A percentile compares a stretch with the other conserved stretches of the same genome.
Evolutionary conservation across 2,329 filamentous ascomycete species (phyloP).

Genomic region (Uncinocarpus reesii): DNA sequence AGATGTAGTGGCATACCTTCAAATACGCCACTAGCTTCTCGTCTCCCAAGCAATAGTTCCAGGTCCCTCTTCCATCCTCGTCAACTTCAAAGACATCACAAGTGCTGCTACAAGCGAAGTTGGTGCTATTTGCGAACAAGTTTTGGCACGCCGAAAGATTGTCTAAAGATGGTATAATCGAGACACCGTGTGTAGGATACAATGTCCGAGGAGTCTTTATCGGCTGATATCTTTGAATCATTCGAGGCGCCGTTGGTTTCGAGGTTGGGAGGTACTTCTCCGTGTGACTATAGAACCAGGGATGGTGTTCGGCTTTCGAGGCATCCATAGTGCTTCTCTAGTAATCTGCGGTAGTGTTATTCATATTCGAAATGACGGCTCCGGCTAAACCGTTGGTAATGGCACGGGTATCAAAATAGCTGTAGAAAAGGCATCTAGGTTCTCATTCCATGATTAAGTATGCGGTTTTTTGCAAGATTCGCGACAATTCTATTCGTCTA

Average conservation of each 20-base stretch:
- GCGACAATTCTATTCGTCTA: too few species aligned
- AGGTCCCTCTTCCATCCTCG: background rate
- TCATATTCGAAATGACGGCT: too few species aligned
- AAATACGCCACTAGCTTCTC: background rate
- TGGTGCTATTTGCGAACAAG: background rate
- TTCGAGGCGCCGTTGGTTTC: background rate
- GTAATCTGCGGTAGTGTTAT: too few species aligned
- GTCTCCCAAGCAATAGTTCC: background rate
- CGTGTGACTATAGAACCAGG: background rate
- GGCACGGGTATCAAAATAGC: too few species aligned
- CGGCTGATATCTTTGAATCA: background rate
- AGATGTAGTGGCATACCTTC: background rate
- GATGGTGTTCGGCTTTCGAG: background rate
- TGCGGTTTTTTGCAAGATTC: too few species aligned
- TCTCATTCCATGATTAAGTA: too few species aligned
- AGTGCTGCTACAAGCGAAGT: background rate
- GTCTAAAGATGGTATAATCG: background rate
- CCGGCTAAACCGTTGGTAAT: too few species aligned
- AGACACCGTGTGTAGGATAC: background rate
- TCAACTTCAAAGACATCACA: background rate
- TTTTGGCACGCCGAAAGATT: background rate
- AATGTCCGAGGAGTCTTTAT: background rate
- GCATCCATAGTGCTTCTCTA: too few species aligned
- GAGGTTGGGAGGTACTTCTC: background rate
- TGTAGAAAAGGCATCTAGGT: too few species aligned